Evolutionary conservation across 768 basidiomycete genomes (phyloP).

Genomic region (Naganishia onofrii): DNA sequence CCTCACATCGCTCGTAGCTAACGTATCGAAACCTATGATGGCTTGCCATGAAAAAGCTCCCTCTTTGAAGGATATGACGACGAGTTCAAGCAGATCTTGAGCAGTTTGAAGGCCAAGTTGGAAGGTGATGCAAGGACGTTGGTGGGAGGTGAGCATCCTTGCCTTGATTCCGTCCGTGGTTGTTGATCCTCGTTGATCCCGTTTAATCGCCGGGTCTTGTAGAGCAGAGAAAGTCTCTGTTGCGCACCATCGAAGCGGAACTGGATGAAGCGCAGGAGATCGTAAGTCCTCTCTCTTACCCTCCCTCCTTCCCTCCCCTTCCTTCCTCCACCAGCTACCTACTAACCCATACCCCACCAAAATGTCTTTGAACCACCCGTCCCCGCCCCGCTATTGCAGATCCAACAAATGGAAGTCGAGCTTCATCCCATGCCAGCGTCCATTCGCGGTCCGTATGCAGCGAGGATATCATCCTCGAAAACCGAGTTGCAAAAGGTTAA

Average conservation of each 20-base stretch:
- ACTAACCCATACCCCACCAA: no score
- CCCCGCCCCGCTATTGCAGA: slow-evolving; percentile 55
- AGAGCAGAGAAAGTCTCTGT: slow-evolving; percentile 77
- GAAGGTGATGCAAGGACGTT: slow-evolving; percentile 67
- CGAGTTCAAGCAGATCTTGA: slow-evolving; percentile 80
- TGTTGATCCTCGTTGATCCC: not conserved
- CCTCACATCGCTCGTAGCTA: not conserved
- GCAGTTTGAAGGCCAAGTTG: slow-evolving; percentile 72
- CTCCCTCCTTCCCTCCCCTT: not conserved
- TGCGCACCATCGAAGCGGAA: slow-evolving; percentile 87
- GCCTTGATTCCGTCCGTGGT: not conserved
- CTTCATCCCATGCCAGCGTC: slow-evolving; percentile 89
- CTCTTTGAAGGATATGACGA: slow-evolving; percentile 67
- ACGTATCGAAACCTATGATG: no score
- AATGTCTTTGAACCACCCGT: no score
- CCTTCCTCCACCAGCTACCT: not conserved
- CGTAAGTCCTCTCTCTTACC: slow-evolving; percentile 56
- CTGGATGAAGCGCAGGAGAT: slow-evolving; percentile 98
- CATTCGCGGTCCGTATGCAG: slow-evolving; percentile 71
- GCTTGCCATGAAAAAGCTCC: slow-evolving; percentile 38
- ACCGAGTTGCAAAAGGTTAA: slow-evolving; percentile 73
- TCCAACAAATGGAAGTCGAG: slow-evolving; percentile 99
- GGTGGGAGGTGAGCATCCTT: slow-evolving; percentile 62
- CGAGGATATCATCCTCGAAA: slow-evolving; percentile 72
- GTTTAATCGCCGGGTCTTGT: slow-evolving; percentile 7